Base-by-base conservation (phyloP, 1,284 basidiomycete species). In the Melanopsichium pennsylvanicum region DNA sequence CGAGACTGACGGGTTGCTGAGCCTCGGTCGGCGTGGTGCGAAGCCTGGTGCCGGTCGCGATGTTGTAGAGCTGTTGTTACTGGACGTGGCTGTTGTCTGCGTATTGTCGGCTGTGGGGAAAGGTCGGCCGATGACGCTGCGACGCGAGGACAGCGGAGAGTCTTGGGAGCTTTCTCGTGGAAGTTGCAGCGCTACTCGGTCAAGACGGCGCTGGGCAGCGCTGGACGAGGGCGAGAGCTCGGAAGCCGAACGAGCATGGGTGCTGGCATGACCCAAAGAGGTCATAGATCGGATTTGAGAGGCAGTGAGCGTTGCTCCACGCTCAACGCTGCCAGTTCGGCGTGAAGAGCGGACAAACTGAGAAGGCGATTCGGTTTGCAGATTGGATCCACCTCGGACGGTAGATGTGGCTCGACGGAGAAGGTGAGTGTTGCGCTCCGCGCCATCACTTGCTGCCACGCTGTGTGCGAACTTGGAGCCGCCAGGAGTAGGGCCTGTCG, bases 1-100 rank as follows among this genome's bases (percentile, higher is more conserved):
- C 26, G 70, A 70, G 12, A 70, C 67, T 4, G 60, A 66, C 2
- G 70, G 70, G 33, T 70, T 70, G 66, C 66, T 70, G 15, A 73
- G 48, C 37, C 59, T 46, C 2, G 70, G 67, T 7, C 57, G 49
- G 32, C 67, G 60, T 15, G 67, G 70, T n/a, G 52, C 59, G 22
- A 73, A 64, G 12, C 43, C 48, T 5, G 35, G 52, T 22, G 60
- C 29, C 9, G 52, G 40, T 27, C 44, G 43, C 3, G 47, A 5
- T 3, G 39, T 22, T 13, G 25, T 35, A 26, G 39, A 13, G 22
- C 38, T 47, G 7, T 25, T 15, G 7, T 33, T 39, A 16, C 31
- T 22, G 2, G 38, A 10, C 18, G 43, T 19, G 13, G 59, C 4
- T 4, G 42, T 29, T 10, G 18, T n/a, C 38, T 42, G 50, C 19